Base-by-base conservation (phyloP, 129 eudicot species). In the Kitagawia praeruptora region DNA sequence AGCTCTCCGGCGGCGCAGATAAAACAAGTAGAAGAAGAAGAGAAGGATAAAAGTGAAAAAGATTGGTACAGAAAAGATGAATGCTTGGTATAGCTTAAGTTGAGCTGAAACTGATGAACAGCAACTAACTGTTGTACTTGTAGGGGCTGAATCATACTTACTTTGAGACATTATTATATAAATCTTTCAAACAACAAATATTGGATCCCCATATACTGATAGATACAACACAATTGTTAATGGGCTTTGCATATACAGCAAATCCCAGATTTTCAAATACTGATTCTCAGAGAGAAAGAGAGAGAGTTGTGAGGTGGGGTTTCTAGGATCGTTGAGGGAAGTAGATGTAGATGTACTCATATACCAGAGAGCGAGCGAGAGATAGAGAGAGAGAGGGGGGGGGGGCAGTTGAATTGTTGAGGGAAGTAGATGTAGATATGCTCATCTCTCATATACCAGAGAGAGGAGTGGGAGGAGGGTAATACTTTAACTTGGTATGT, bases 1-100 rank as follows among this genome's bases (percentile, higher is more conserved):
- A 56, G 85, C 83, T 77, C 97, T 87, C 37, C 89, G 87, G 85
- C 91, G 92, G 63, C 97, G 97, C 48, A 89, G 94, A 53, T 92
- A 89, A 81, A 92, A 86, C 81, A 89, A 86, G 77, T 89, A 92
- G 77, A 92, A 89, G 67, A 91, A 85, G 75, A 89, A 82, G 53
- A 92, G 85, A 70, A 92, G 92, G 70, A 89, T 81, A 64, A 92
- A 84, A 54, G 92, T 88, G 88, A 92, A 89, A 76, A 90, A 84
- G 75, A 92, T 85, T n/a, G 97, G 91, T 56, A 88, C 86, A 13
- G 95, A 89, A 73, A 89, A 89, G 2, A 89, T 87, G 84, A 92
- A 89, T 45, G 92, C 87, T 80, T 89, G 91, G 80, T 89, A 89
- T 0, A 92, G 79, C 84, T 88, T 92, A 39, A 92, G 80, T 82